These are phyloP conservation scores for Pouteria campechiana DNA, from an alignment of 179 eudicot species.

Conservation along the genomic window DNA sequence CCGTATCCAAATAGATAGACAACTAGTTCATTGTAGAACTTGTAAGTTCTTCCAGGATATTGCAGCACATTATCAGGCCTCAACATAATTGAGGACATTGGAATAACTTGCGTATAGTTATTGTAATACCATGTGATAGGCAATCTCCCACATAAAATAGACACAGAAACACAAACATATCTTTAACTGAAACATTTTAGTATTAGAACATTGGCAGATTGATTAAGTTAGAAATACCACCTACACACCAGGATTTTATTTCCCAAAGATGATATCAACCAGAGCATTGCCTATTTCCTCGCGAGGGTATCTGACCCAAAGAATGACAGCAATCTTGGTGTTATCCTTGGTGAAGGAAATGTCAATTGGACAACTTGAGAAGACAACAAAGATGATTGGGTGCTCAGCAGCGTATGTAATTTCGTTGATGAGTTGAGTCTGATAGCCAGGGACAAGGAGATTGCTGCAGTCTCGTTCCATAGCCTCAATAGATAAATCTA, in stretches of 20 bases:
- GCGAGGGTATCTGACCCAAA: conserved; percentile 70
- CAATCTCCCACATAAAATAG: conserved; percentile 42
- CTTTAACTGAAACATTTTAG: no score
- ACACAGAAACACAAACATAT: no score
- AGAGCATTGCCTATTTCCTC: conserved; percentile 56
- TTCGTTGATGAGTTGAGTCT: conserved; percentile 33
- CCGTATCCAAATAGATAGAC: conserved; percentile 58
- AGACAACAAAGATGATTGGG: conserved; percentile 41
- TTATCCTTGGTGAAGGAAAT: conserved; percentile 32
- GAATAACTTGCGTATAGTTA: conserved; percentile 28
- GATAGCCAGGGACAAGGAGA: conserved; percentile 44
- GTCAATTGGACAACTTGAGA: conserved; percentile 55
- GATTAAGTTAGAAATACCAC: no score
- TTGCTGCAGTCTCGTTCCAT: conserved; percentile 38
- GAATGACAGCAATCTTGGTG: conserved; percentile 37
- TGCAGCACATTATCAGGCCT: conserved; percentile 30
- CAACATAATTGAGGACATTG: conserved; percentile 73
- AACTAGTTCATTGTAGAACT: conserved; percentile 48
- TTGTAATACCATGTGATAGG: conserved; percentile 72
- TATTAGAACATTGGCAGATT: no score
- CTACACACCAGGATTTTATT: conserved; percentile 62
- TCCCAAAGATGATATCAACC: conserved; percentile 51
- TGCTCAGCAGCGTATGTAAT: conserved; percentile 39
- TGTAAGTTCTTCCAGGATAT: conserved; percentile 60
- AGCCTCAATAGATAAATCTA: conserved; percentile 56